These are phyloP conservation scores for Parasarocladium wereldwijsianum DNA, from an alignment of 2,329 filamentous ascomycete genomes.

Conservation along the genomic window DNA sequence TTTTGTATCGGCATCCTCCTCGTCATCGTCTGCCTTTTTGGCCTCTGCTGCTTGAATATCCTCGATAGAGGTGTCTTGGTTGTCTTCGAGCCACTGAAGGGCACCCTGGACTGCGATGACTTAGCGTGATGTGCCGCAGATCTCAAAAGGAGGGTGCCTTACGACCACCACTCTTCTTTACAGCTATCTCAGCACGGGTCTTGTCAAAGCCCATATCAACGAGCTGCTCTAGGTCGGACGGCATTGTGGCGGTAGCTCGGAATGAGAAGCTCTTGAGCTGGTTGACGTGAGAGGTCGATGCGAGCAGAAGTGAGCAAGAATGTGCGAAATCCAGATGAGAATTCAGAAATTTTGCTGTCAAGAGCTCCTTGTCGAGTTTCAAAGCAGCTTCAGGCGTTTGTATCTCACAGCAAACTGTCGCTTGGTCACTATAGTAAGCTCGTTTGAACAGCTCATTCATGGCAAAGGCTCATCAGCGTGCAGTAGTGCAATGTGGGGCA, in stretches of 20 bases:
- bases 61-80: conserved; percentile 75
- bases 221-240: conserved; percentile 44
- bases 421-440: too few relatives aligned
- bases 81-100: conserved; percentile 87
- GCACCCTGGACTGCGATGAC: conserved; percentile 60
- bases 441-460: too few relatives aligned
- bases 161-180: conserved; percentile 73
- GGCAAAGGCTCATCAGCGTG: too few relatives aligned
- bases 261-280: background rate
- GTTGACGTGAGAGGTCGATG: conserved; percentile 3
- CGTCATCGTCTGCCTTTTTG: conserved; percentile 25
- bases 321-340: too few relatives aligned
- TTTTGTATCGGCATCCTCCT: conserved; percentile 32
- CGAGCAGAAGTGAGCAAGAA: too few relatives aligned
- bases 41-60: conserved; percentile 47
- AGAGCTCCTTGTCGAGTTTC: too few relatives aligned
- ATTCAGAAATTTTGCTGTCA: too few relatives aligned
- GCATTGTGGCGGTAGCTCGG: conserved; percentile 30
- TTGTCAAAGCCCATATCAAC: conserved; percentile 71
- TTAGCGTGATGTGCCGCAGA: conserved; percentile 2
- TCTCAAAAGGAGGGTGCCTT: conserved; percentile 23
- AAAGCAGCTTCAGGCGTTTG: too few relatives aligned
- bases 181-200: conserved; percentile 65
- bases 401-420: too few relatives aligned
- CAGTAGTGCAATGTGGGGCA: too few relatives aligned